These are phyloP conservation scores for Phialophora chinensis DNA, from an alignment of 2,329 filamentous ascomycete species.

Conservation along the genomic window DNA sequence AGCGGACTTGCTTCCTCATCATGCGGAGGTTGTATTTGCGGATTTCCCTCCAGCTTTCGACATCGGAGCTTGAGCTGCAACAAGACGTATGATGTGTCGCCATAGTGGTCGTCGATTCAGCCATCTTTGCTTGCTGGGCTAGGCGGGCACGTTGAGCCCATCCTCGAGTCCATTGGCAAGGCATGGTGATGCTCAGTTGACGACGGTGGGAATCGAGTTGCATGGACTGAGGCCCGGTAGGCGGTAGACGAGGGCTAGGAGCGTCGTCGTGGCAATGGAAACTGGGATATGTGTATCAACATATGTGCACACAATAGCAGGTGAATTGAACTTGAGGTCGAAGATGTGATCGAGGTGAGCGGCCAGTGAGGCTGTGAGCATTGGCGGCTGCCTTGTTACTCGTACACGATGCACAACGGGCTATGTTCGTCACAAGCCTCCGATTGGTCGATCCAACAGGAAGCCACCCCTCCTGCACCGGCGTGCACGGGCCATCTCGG, in stretches of 20 bases:
- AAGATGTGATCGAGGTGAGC: conserved; percentile 5
- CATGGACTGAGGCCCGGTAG: conserved; percentile 26
- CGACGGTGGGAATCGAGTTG: conserved; percentile 40
- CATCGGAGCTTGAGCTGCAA: conserved; percentile 26
- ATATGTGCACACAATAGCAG: background rate
- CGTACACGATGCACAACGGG: background rate
- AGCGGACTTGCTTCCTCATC: conserved; percentile 38
- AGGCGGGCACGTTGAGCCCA: conserved; percentile 8
- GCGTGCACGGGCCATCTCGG: background rate
- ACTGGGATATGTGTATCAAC: background rate
- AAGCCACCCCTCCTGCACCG: background rate
- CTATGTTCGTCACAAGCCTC: background rate
- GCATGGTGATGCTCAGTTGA: conserved; percentile 36
- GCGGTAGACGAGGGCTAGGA: background rate
- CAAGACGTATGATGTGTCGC: conserved; percentile 21
- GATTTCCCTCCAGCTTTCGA: conserved; percentile 37
- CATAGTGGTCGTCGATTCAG: background rate
- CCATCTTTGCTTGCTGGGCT: conserved; percentile 15
- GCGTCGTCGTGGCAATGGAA: background rate
- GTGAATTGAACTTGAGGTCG: background rate
- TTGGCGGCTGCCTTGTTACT: conserved; percentile 3
- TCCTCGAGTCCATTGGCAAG: conserved; percentile 34
- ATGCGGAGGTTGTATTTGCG: conserved; percentile 35
- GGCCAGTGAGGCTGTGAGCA: conserved; percentile 4
- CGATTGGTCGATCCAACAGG: background rate